Evolutionary conservation across 805 yeast species (phyloP), one percentile per base, ranked within the genome.

Genomic region (Debaryomyces tyrocola): DNA sequence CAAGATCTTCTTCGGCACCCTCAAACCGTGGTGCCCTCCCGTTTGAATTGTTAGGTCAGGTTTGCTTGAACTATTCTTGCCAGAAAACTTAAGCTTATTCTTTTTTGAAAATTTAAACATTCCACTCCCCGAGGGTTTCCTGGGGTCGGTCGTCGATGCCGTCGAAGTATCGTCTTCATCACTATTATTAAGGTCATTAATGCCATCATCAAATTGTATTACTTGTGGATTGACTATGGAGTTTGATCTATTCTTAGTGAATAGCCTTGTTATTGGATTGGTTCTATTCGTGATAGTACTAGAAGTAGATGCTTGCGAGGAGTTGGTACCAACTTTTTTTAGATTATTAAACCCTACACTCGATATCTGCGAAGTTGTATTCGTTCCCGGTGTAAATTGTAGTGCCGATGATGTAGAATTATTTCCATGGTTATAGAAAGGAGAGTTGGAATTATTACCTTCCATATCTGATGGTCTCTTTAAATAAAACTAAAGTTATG

Each of bases 41-140:
- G 73, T 64, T 42, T 64, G 70, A 9, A 67, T 60, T 0, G 63
- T 58, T 15, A 67, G 45, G n/a, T 66, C 70, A n/a, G 67, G 66
- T 39, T 52, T 56, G 24, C 31, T 45, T 10, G 51, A 12, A 20
- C 33, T 34, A 28, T 20, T 43, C 34, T 53, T 56, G 4, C 38
- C 48, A 7, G 52, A 14, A 36, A 53, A 43, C 36, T 48, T 51
- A 12, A 48, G 33, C 35, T 48, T 50, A 28, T 41, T 41, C 31
- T 49, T 51, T 8, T 50, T 52, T 21, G 47, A 39, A 6, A 52
- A 37, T 40, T 50, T 52, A 45, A 50, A 44, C 40, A 29, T 47
- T n/a, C 38, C 41, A n/a, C 49, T 39, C 14, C 40, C 34, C 6
- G 40, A 24, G n/a, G 49, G 43, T 18, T 38, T 37, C 27, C 38